A percentile compares a stretch with the other conserved stretches of the same genome.
phyloP scores from a whole-genome alignment of 176 grass and related monocot genomes.

The Carex pumila region DNA sequence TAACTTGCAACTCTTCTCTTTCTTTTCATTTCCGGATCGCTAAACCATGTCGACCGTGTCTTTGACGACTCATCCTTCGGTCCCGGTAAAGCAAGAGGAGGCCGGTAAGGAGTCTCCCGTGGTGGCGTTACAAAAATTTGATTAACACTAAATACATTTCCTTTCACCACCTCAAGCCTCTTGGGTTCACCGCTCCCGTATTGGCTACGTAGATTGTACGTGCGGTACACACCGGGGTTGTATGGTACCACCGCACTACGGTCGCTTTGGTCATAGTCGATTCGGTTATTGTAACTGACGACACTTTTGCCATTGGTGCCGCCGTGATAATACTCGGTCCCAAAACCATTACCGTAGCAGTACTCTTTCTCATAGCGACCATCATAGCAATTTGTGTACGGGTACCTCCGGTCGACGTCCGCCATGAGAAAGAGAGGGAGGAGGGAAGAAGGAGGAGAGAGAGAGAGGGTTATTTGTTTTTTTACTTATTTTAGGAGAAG shows the following conservation, averaged over 20 bases:
- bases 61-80: neutral
- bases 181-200: neutral
- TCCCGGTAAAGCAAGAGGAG: slow-evolving; percentile 16
- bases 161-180: slow-evolving; percentile 26
- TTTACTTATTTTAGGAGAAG: slow-evolving; percentile 30
- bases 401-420: slow-evolving; percentile 41
- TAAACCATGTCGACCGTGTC: slow-evolving; percentile 47
- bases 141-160: slow-evolving; percentile 16
- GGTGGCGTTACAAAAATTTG: slow-evolving; percentile 33
- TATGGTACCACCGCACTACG: slow-evolving; percentile 31
- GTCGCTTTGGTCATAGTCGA: neutral
- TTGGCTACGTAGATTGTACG: neutral
- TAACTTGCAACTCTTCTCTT: slow-evolving; percentile 72
- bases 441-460: neutral
- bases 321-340: slow-evolving; percentile 17
- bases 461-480: slow-evolving; percentile 3
- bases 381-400: slow-evolving; percentile 41
- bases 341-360: slow-evolving; percentile 24
- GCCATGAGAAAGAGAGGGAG: slow-evolving; percentile 37
- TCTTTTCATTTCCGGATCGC: slow-evolving; percentile 77
- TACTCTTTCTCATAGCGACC: slow-evolving; percentile 33
- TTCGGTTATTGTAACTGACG: neutral
- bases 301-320: slow-evolving; percentile 9
- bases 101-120: slow-evolving; percentile 8
- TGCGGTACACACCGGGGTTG: slow-evolving; percentile 24